Percentiles rank a stretch among this genome's conserved stretches.
These are phyloP conservation scores for Moesziomyces sp. DNA, from an alignment of 1,284 basidiomycete genomes.

Conservation along the genomic window DNA sequence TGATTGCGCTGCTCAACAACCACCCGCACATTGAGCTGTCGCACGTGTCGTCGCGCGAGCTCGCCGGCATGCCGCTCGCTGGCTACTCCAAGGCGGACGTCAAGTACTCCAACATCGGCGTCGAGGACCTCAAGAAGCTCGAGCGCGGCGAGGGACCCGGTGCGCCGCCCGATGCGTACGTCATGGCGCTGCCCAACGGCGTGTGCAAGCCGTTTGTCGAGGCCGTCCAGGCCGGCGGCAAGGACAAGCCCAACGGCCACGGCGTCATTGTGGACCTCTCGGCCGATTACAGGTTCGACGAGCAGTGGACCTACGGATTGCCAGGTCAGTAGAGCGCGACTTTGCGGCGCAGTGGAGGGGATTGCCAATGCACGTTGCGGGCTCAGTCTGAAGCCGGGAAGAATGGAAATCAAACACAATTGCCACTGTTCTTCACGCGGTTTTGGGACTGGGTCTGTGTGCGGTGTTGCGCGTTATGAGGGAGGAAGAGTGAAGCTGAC, in stretches of 20 bases:
- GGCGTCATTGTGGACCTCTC: conserved; percentile 82
- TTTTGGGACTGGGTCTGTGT: conserved; percentile 6
- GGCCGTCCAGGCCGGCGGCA: conserved; percentile 80
- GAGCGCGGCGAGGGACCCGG: conserved; percentile 60
- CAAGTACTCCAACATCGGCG: conserved; percentile 68
- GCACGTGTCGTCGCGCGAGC: conserved; percentile 95
- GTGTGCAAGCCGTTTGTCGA: conserved; percentile 97
- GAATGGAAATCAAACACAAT: conserved; percentile 15
- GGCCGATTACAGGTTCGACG: conserved; percentile 95
- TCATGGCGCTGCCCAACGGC: conserved; percentile 98
- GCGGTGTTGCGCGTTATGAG: not conserved
- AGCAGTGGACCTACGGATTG: conserved; percentile 95
- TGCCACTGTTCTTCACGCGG: not conserved
- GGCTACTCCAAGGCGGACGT: conserved; percentile 84
- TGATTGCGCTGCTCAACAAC: conserved; percentile 82
- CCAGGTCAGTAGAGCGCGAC: conserved; percentile 80
- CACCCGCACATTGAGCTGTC: conserved; percentile 90
- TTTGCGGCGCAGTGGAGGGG: not conserved
- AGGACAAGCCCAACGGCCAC: conserved; percentile 76
- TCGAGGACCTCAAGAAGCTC: conserved; percentile 64
- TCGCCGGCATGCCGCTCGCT: conserved; percentile 82
- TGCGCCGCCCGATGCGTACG: conserved; percentile 66
- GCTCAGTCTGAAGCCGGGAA: conserved; percentile 7
- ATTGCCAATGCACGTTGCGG: not conserved
- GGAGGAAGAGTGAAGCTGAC: not conserved